Evolutionary conservation across 2,329 filamentous ascomycete genomes (phyloP), one percentile per base, ranked within the genome.

Genomic region (Alternaria burnsii): DNA sequence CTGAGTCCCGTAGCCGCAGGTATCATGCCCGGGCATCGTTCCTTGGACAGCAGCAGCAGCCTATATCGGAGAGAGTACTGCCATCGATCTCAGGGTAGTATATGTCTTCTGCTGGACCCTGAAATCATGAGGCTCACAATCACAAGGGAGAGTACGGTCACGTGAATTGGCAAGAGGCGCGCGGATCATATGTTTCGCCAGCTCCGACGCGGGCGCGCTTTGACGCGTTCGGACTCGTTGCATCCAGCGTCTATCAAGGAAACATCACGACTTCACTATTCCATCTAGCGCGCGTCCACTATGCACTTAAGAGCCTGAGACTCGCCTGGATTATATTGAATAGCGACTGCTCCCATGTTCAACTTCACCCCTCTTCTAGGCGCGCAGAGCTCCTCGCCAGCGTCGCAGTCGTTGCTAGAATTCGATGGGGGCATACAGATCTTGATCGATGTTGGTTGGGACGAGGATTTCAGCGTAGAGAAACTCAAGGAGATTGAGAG

Each of bases 371-470:
- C 95, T 47, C 85, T 99, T 59, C 89, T 97, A 70, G 95, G 95
- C 76, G 94, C 95, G 62, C 92, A 96, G 74, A 94, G 92, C 52
- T 88, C 91, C 68, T 95, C 93, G 47, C 85, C 89, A 59, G 94
- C 94, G 43, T 96, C 93, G 65, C 93, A 97, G 78, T 98, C 95
- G n/a, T 87, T 99, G 36, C 84, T 99, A 48, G 94, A 98, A 82
- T 90, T 99, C 57, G 95, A 99, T 82, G 94, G 94, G 66, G 95
- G 94, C 60, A 91, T 99, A 81, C 98, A 98, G 79, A 88, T 99
- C 53, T 86, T 99, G 55, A 88, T 99, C 38, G 94, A 97, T 76
- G 90, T 97, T 44, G 95, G 95, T 61, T 99, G 95, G 95, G 94
- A 98, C 76, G 93, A 97, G 77, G 87, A 87, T 2, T 98, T 99